Evolutionary conservation across 1,284 basidiomycete species (phyloP), one percentile per base, ranked within the genome.

Genomic region (Sutorius eximius): DNA sequence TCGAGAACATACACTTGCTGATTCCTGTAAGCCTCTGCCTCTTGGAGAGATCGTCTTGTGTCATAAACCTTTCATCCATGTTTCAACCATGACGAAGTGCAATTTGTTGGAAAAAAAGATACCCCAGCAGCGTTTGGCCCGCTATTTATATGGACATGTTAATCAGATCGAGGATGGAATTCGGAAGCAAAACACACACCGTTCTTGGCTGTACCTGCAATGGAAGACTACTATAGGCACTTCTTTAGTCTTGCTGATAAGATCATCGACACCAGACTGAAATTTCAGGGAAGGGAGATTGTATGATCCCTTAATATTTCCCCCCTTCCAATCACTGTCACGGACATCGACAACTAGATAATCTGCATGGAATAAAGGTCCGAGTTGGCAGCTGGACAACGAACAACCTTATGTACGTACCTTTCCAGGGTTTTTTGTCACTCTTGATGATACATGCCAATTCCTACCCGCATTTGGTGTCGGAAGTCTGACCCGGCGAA

Each of bases 261-360:
- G 77, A 3, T 73, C 68, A 63, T 86, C 76, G 24, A 90, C 82
- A 29, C 73, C 77, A 46, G 70, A 69, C 30, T 79, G 68, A 68
- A 91, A 90, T 43, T 76, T 75, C 32, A 68, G 58, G 12, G 87
- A 88, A 2, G 89, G 89, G 36, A 78, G 68, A 62, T 88, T 82
- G 54, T 81, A 66, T 45, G 82, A 77, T 56, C 80, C 77, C 60
- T 79, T 81, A 66, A 92, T 89, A 67, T 92, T 86, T 32, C 89
- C 89, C 59, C 90, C 90, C 18, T 68, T 73, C 68, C 78, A 87
- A 62, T 92, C 89, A 55, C 85, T 81, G 66, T 91, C 89, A 16
- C 89, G 83, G 33, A 92, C 89, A 67, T 92, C 89, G 38, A 92
- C 78, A 40, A 92, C 78, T 37, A 86, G 71, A 66, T 85, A 91